Evolutionary conservation across 192 early-diverging fungal genomes (phyloP).

Genomic region (Obelidium mucronatum): DNA sequence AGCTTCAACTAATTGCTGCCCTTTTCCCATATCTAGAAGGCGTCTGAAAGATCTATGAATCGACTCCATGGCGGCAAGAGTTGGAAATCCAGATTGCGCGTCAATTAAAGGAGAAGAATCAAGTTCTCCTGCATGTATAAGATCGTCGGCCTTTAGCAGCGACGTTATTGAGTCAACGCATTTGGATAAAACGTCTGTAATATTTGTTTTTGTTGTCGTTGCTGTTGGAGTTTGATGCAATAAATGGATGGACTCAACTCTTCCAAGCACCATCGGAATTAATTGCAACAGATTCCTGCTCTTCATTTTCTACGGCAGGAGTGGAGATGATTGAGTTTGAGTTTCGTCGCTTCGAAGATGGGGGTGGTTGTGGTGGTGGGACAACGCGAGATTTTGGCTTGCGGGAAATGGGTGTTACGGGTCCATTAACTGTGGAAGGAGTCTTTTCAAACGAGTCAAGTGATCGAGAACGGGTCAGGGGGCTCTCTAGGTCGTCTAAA

Average conservation of each 20-base stretch:
- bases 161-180: background rate
- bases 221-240: background rate
- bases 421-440: background rate
- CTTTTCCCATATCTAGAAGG: background rate
- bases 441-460: background rate
- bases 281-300: background rate
- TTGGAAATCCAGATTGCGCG: background rate
- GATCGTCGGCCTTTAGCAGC: conserved; percentile 14
- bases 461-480: background rate
- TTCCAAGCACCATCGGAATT: background rate
- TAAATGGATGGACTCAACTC: background rate
- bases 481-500: background rate
- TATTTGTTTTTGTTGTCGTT: background rate
- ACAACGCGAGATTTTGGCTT: too few relatives aligned
- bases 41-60: background rate
- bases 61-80: background rate
- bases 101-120: background rate
- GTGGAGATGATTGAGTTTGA: background rate
- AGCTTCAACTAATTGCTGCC: background rate
- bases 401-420: background rate
- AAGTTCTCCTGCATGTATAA: background rate
- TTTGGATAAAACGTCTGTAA: conserved; percentile 3
- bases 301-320: background rate
- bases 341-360: background rate
- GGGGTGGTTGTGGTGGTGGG: background rate